Evolutionary conservation across 192 early-diverging fungal species (phyloP), one percentile per base, ranked within the genome.

Genomic region (Phycomyces nitens): DNA sequence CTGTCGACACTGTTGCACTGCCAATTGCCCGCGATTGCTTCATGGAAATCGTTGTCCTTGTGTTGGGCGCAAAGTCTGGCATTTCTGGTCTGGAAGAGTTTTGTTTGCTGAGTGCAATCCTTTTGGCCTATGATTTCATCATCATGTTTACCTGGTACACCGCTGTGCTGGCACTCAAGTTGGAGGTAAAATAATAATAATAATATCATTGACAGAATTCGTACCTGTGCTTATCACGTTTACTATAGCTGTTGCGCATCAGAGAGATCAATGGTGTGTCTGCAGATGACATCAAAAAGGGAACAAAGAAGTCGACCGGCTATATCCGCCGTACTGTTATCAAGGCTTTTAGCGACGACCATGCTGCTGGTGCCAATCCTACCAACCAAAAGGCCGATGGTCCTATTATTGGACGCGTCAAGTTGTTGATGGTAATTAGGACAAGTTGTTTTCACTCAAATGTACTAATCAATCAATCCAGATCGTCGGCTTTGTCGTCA

Each of bases 81-180:
- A 82, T 93, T 39, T 73, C 77, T 53, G 88, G 88, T 47, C 70
- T 97, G 55, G 81, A 82, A 64, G 90, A 94, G 71, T 92, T 95
- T 63, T 92, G 91, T 73, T 71, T 92, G 26, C 70, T 94, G 14
- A 89, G 88, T 26, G 85, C 85, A 15, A 85, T 95, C 53, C 83
- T 94, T 55, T 74, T 93, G 22, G 75, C 88, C 59, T 93, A 92
- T 62, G 95, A 97, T 72, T 82, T 85, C 59, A 56, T 88, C 47
- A 82, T 92, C 42, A 73, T 97, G 73, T 93, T 94, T 43, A 92
- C 92, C 11, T 84, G 94, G 71, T 97, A 92, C 63, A 78, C 89
- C 43, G 87, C 94, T 15, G 84, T 94, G 39, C 75, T 97, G 66
- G 87, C 93, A 49, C 79, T 95, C 14, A 95, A 95, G 74, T 79